Conservation (phyloP, 2,329 filamentous ascomycete species). For the Hortaea sp. region DNA sequence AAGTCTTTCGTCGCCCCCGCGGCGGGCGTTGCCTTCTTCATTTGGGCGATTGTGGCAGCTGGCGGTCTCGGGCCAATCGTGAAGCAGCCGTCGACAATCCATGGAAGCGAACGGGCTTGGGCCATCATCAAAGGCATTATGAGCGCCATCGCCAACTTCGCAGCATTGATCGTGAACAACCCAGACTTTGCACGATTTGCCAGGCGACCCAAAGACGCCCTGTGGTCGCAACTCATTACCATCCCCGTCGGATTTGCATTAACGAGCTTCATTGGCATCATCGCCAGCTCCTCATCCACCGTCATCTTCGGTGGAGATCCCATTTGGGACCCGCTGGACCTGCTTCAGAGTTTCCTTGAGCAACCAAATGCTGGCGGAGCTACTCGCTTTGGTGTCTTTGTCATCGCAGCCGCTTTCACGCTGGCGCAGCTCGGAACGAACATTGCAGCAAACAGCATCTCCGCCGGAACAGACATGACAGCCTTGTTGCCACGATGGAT, state of each 20-base stretch:
- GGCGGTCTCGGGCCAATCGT: constrained; percentile 78
- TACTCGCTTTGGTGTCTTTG: constrained; percentile 40
- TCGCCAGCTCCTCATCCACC: constrained; percentile 37
- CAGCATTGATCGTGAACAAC: constrained; percentile 67
- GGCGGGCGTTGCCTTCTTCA: constrained; percentile 77
- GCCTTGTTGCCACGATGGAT: constrained; percentile 43
- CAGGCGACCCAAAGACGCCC: constrained; percentile 59
- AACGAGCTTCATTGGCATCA: constrained; percentile 59
- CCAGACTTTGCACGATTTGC: constrained; percentile 83
- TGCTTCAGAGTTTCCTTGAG: constrained; percentile 33
- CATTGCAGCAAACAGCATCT: constrained; percentile 43
- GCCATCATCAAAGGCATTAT: constrained; percentile 76
- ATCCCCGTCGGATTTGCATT: constrained; percentile 43
- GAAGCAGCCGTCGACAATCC: constrained; percentile 50
- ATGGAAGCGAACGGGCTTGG: constrained; percentile 67
- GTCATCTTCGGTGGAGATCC: constrained; percentile 31
- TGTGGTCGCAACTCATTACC: constrained; percentile 65
- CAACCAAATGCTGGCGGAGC: constrained; percentile 33
- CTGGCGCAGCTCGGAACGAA: constrained; percentile 43
- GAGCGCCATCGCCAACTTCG: constrained; percentile 83
- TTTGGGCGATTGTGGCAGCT: constrained; percentile 75
- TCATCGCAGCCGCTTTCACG: constrained; percentile 37
- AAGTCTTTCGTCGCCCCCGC: constrained; percentile 77
- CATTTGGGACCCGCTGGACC: constrained; percentile 26
- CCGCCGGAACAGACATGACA: constrained; percentile 45